Conservation (phyloP, 768 basidiomycete species). For the Termitomyces sp. region DNA sequence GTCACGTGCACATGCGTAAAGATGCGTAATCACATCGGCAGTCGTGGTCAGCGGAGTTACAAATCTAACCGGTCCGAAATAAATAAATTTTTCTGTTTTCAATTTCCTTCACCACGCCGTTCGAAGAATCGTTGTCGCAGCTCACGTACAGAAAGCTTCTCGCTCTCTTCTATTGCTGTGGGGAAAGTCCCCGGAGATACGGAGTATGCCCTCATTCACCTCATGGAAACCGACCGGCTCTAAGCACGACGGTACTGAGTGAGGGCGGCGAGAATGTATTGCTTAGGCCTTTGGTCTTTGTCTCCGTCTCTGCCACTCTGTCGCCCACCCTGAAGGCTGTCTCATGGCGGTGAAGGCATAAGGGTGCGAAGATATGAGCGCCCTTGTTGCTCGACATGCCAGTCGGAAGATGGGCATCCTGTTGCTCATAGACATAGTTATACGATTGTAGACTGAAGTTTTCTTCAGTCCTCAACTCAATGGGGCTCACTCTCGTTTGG, state of each 20-base stretch:
- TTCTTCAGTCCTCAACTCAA: conserved; percentile 63
- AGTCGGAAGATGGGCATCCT: conserved; percentile 32
- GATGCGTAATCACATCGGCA: conserved; percentile 10
- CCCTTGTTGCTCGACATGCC: conserved; percentile 40
- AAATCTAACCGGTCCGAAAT: conserved; percentile 11
- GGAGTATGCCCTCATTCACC: conserved; percentile 55
- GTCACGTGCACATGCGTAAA: conserved; percentile 11
- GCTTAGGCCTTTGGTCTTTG: conserved; percentile 22
- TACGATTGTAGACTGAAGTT: conserved; percentile 60
- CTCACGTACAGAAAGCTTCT: conserved; percentile 59
- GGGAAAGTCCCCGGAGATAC: conserved; percentile 94
- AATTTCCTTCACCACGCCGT: conserved; percentile 41
- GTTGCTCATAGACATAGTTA: conserved; percentile 90
- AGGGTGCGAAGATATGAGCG: conserved; percentile 77
- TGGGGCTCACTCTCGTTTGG: conserved; percentile 88
- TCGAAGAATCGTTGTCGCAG: conserved; percentile 86
- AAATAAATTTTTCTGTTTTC: conserved; percentile 6
- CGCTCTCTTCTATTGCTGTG: conserved; percentile 60
- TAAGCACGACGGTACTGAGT: conserved; percentile 63
- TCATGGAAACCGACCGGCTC: conserved; percentile 70
- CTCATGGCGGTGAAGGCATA: conserved; percentile 37
- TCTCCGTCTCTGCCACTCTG: conserved; percentile 58
- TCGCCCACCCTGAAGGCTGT: conserved; percentile 31
- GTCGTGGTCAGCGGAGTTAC: conserved; percentile 19
- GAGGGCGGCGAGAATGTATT: conserved; percentile 48